Evolutionary conservation across 2,329 filamentous ascomycete species (phyloP).

Genomic region (Ophiostoma novo-ulmi): DNA sequence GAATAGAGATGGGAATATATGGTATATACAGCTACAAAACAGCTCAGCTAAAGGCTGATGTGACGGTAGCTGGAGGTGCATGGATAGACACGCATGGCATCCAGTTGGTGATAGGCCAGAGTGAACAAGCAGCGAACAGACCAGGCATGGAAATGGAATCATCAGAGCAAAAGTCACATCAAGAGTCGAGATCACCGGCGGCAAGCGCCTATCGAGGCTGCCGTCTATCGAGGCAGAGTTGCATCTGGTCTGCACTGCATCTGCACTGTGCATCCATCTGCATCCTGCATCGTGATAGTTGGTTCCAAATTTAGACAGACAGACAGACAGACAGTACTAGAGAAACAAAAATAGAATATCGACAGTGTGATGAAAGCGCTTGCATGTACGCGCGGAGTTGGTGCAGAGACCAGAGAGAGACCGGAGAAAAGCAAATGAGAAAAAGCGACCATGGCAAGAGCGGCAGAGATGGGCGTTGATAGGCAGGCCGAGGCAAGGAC

Average conservation of each 20-base stretch:
- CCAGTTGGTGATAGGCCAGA: conserved; percentile 1
- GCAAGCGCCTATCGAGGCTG: neutral
- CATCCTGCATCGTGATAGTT: neutral
- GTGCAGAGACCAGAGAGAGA: neutral
- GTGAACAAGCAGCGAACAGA: neutral
- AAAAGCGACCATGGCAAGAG: too few relatives aligned
- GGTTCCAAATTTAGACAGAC: conserved; percentile 5
- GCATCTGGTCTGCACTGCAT: neutral
- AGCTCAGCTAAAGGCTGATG: neutral
- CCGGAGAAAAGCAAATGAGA: too few relatives aligned
- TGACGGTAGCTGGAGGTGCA: conserved; percentile 1
- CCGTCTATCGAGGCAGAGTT: neutral
- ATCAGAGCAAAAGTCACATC: neutral
- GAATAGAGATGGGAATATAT: neutral
- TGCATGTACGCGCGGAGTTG: neutral
- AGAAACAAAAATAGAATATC: neutral
- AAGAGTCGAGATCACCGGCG: conserved; percentile 1
- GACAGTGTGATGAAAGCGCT: neutral
- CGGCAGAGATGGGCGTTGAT: too few relatives aligned
- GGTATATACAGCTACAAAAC: neutral
- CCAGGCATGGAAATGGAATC: neutral
- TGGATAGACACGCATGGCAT: neutral
- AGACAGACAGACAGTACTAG: too few relatives aligned
- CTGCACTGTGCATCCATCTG: neutral
- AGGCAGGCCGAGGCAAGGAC: neutral